Evolutionary conservation across 805 yeast genomes (phyloP), one percentile per base, ranked within the genome.

Genomic region (Yamadazyma endophytica): DNA sequence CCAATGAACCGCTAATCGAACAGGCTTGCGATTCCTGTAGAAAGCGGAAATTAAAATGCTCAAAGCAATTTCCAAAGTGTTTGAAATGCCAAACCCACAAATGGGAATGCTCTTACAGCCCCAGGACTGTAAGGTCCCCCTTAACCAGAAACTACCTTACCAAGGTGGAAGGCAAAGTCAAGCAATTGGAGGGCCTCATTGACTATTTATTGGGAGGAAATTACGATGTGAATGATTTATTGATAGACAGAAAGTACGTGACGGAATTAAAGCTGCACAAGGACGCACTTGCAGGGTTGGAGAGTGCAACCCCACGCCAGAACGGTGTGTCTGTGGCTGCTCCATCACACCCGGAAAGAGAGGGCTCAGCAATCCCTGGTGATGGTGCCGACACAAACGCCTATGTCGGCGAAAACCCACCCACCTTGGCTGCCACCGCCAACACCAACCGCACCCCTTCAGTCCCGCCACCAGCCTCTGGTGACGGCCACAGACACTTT

Each of bases 21-120:
- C 80, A 74, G 49, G 79, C 79, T 7, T 86, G 96, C 56, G 95
- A 86, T 54, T 78, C 89, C 3, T 86, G 96, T 52, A 73, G 95
- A 21, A 74, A 77, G 43, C 68, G 92, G 33, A 86, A 86, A 56
- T 67, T 85, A 37, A 80, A 79, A 50, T 86, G 96, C 52, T 77
- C 94, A 18, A 86, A 84, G 47, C 85, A 79, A 37, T 67, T 58
- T 17, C 96, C 95, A 2, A 73, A 71, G 40, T 86, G 95, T 49
- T 62, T 79, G 26, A 84, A 84, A 48, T 86, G 96, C 60, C 54
- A 68, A 6, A 75, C 72, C 33, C 86, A 83, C 49, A 64, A 68
- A 14, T 80, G 94, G 83, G 71, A 72, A 19, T 86, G 96, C 54
- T 58, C 74, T 2, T 86, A 86, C 50, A 79, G 89, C 14, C 95